Evolutionary conservation across 805 yeast species (phyloP).

Genomic region (Wickerhamomyces chambardii): DNA sequence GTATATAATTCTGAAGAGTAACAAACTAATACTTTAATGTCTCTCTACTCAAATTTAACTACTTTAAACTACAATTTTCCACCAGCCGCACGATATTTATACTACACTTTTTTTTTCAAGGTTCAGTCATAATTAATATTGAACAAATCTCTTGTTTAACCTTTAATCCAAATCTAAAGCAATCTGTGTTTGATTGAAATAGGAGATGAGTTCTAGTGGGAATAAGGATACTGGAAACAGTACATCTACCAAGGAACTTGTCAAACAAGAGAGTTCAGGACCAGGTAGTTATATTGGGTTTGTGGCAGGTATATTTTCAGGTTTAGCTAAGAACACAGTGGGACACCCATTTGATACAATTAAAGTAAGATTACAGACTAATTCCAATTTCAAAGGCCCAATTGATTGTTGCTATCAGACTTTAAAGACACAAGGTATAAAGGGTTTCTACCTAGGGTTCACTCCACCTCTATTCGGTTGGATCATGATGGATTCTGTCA

Average conservation of each 20-base stretch:
- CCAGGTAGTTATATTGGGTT: conserved; percentile 49
- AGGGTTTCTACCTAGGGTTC: conserved; percentile 82
- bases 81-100: too few species aligned
- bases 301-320: conserved; percentile 83
- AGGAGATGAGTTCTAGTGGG: neutral
- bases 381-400: conserved; percentile 72
- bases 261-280: too few species aligned
- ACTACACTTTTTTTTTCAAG: too few species aligned
- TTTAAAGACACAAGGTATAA: conserved; percentile 60
- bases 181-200: too few species aligned
- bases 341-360: conserved; percentile 94
- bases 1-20: too few species aligned
- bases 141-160: too few species aligned
- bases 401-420: conserved; percentile 74
- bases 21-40: too few species aligned
- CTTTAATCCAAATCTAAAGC: too few species aligned
- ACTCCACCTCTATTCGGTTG: conserved; percentile 92
- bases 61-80: too few species aligned
- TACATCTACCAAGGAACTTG: neutral
- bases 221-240: too few species aligned
- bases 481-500: conserved; percentile 89
- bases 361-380: conserved; percentile 77
- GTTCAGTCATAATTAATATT: too few species aligned
- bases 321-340: conserved; percentile 78
- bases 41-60: too few species aligned